Evolutionary conservation across 257 asterid species (phyloP), one percentile per base, ranked within the genome.

Genomic region (Petunia secreta): DNA sequence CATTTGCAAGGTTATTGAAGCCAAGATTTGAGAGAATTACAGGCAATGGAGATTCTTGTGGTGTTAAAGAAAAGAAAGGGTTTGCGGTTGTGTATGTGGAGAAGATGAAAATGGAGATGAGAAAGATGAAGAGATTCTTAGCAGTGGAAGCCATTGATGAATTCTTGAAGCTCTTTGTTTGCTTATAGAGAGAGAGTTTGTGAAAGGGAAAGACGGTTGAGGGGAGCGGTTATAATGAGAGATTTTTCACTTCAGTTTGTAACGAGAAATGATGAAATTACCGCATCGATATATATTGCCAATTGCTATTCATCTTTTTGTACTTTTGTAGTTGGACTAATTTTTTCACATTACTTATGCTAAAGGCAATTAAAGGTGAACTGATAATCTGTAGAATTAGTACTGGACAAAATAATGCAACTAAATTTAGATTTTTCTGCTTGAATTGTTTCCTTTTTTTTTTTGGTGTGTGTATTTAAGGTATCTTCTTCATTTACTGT

Each of bases 11-110:
- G 36, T 86, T 89, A 10, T 78, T 84, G 87, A 88, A 91, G 37
- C 94, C 94, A 7, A 89, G 96, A 14, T 84, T 69, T 79, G 89
- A 81, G 87, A 94, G 93, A 44, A 89, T 60, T 81, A 85, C 36
- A 41, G 86, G 79, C 63, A 90, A 83, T 53, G 80, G 67, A 2
- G 91, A 79, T 11, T 87, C 79, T 83, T 55, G 40, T 82, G 84
- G 10, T 81, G 82, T 59, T 54, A 57, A 37, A 48, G 63, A 8
- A 41, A 58, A 11, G 2, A 75, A 41, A 6, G 66, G 44, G 46
- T 2, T 3, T 52, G 81, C 8, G 7, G 80, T 15, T 68, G 44
- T 8, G 78, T 53, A 0, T 64, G 63, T 3, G 79, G 8, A 2
- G 63, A 73, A 44, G 75, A 40, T 6, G 75, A 74, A 69, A 55